Conservation (phyloP, 345 rosid species). For the Fremontodendron californicum region DNA sequence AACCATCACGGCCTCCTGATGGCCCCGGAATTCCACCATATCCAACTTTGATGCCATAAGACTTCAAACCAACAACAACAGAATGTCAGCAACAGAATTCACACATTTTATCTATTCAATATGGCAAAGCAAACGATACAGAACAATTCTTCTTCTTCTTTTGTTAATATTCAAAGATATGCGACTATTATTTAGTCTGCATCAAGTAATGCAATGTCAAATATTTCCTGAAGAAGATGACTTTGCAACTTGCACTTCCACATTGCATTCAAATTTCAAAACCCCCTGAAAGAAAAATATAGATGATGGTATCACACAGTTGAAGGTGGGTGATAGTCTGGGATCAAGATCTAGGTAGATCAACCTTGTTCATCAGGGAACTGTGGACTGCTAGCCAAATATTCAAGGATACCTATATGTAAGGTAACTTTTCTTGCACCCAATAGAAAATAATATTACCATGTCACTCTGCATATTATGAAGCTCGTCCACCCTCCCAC, state of each 20-base stretch:
- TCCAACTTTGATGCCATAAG: slow-evolving; percentile 94
- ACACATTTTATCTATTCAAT: not conserved
- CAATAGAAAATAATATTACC: not conserved
- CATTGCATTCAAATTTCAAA: not conserved
- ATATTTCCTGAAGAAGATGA: too few relatives aligned
- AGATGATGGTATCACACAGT: not conserved
- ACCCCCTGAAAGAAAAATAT: not conserved
- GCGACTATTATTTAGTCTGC: not conserved
- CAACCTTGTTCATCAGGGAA: not conserved
- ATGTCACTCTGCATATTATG: not conserved
- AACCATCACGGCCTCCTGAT: slow-evolving; percentile 80
- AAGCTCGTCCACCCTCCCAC: not conserved
- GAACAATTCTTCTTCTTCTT: not conserved
- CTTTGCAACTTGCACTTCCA: not conserved
- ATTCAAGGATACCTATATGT: not conserved
- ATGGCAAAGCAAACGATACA: not conserved
- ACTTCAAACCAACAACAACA: slow-evolving; percentile 33
- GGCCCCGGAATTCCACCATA: slow-evolving; percentile 96
- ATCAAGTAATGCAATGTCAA: not conserved
- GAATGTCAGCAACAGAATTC: slow-evolving; percentile 14
- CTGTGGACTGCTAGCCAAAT: not conserved
- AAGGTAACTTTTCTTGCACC: slow-evolving; percentile 1
- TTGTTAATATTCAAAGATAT: not conserved
- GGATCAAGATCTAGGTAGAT: not conserved
- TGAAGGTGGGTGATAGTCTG: not conserved